These are phyloP conservation scores for Gomphus bonarii DNA, from an alignment of 1,284 basidiomycete species.

Conservation along the genomic window DNA sequence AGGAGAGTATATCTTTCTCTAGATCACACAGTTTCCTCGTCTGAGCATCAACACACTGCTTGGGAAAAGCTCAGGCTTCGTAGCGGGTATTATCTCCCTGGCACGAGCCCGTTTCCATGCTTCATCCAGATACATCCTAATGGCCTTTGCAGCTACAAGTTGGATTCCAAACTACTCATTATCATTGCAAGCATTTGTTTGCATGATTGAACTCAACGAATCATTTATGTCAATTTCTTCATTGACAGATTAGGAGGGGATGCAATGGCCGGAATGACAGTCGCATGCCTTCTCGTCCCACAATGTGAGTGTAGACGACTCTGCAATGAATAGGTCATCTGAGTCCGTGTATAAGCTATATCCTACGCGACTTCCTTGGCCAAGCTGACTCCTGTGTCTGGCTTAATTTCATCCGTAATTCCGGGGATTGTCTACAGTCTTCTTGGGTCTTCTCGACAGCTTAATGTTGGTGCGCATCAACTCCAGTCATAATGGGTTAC, in stretches of 20 bases:
- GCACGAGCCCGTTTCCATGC: neutral
- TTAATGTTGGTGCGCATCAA: conserved; percentile 39
- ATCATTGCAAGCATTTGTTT: conserved; percentile 44
- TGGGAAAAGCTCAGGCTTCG: conserved; percentile 9
- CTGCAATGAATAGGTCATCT: neutral
- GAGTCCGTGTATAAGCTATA: conserved; percentile 33
- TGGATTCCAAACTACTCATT: conserved; percentile 83
- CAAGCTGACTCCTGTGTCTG: conserved; percentile 70
- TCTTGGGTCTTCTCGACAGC: conserved; percentile 75
- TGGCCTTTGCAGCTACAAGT: conserved; percentile 23
- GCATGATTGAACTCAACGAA: neutral
- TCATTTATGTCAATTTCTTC: conserved; percentile 12
- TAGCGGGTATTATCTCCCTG: conserved; percentile 8
- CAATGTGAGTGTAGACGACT: conserved; percentile 33
- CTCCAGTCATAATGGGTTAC: neutral
- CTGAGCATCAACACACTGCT: neutral
- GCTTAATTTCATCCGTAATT: conserved; percentile 76
- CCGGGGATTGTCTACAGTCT: conserved; percentile 78
- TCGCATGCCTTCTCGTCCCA: conserved; percentile 85
- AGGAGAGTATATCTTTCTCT: neutral
- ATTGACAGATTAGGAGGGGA: conserved; percentile 64
- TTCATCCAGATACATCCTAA: neutral
- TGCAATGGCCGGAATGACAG: conserved; percentile 73
- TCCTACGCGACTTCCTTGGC: conserved; percentile 86
- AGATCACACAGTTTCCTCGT: neutral